Evolutionary conservation across 805 yeast species (phyloP).

Genomic region (Lachancea thermotolerans): DNA sequence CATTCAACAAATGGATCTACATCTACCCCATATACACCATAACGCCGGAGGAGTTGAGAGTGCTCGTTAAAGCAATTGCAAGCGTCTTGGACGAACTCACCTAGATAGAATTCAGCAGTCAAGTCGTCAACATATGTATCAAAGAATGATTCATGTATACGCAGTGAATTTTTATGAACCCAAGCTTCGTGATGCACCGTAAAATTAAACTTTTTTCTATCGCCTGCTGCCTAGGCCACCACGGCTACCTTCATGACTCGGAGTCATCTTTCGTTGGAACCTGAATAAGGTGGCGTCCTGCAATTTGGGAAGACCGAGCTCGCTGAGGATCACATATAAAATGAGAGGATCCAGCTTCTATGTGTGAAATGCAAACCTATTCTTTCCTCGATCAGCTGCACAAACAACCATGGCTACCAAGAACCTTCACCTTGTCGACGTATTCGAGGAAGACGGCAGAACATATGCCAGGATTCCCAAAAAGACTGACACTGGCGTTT

Average conservation of each 20-base stretch:
- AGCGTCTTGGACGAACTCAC: conserved; percentile 1
- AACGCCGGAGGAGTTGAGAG: conserved; percentile 9
- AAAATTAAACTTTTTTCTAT: no score
- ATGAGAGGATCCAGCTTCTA: background rate
- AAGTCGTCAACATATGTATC: no score
- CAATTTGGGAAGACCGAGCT: no score
- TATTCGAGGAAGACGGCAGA: conserved; percentile 10
- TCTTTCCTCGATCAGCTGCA: background rate
- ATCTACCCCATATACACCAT: conserved; percentile 25
- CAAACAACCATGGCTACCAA: conserved; percentile 9
- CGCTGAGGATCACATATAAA: no score
- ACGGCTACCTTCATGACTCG: background rate
- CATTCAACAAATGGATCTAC: conserved; percentile 20
- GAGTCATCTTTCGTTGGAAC: background rate
- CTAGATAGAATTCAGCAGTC: background rate
- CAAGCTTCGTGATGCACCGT: no score
- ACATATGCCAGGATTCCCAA: conserved; percentile 9
- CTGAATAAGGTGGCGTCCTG: no score
- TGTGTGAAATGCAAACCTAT: background rate
- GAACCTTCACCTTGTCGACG: conserved; percentile 4
- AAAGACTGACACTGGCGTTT: background rate
- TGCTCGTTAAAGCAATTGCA: background rate
- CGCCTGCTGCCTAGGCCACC: no score
- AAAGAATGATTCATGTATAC: no score
- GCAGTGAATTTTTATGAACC: no score